phyloP scores from a whole-genome alignment of 805 yeast genomes.

The Tetrapisispora fleetii region DNA sequence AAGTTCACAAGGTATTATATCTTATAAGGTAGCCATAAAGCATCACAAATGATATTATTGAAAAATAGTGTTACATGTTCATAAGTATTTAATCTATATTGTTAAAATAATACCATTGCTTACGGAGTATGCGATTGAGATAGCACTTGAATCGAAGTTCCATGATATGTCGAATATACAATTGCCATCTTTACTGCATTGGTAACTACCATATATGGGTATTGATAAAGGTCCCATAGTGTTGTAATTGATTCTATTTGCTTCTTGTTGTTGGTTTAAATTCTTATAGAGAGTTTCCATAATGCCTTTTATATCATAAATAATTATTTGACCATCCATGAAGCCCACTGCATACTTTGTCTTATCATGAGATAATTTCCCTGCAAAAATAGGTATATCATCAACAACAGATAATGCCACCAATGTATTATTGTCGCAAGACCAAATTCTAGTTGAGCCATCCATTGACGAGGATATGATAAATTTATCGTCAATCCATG shows the following conservation, averaged over 20 bases:
- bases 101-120: conserved; percentile 22
- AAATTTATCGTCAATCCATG: conserved; percentile 40
- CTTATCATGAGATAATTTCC: conserved; percentile 42
- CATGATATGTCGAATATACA: conserved; percentile 30
- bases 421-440: conserved; percentile 19
- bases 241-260: background rate
- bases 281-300: background rate
- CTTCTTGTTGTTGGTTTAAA: too few relatives aligned
- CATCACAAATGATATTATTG: too few relatives aligned
- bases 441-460: conserved; percentile 63
- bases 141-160: conserved; percentile 20
- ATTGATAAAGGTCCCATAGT: conserved; percentile 17
- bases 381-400: conserved; percentile 47
- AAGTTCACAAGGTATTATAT: too few relatives aligned
- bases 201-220: conserved; percentile 18
- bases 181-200: conserved; percentile 16
- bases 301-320: conserved; percentile 35
- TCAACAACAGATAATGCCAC: conserved; percentile 30
- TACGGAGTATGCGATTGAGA: conserved; percentile 28
- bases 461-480: conserved; percentile 57
- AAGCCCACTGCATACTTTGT: conserved; percentile 53
- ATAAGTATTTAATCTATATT: conserved; percentile 4
- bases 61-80: background rate
- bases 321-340: conserved; percentile 46
- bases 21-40: too few relatives aligned